A percentile compares a stretch with the other conserved stretches of the same genome.
phyloP scores from a whole-genome alignment of 2,329 filamentous ascomycete species.

The Curvularia sp. region DNA sequence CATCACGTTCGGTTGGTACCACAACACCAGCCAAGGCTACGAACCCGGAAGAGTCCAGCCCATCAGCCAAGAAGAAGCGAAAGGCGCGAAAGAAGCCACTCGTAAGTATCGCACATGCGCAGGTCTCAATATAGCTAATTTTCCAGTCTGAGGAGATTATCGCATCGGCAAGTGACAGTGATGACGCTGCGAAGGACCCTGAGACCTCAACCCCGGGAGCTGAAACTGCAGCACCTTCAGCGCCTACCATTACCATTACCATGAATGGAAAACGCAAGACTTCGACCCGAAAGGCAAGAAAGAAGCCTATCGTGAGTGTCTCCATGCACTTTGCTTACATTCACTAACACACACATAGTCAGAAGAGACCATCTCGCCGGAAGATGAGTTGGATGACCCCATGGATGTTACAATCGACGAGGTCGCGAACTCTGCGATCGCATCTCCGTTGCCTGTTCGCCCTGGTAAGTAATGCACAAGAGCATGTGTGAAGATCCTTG shows the following conservation, averaged over 20 bases:
- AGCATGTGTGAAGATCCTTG: constrained; percentile 11
- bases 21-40: constrained; percentile 24
- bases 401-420: constrained; percentile 27
- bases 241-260: constrained; percentile 18
- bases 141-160: constrained; percentile 41
- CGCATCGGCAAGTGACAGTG: constrained; percentile 37
- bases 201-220: constrained; percentile 17
- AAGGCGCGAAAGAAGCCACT: constrained; percentile 40
- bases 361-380: constrained; percentile 39
- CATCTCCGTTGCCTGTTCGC: constrained; percentile 33
- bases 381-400: constrained; percentile 39
- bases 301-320: constrained; percentile 40
- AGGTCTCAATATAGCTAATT: constrained; percentile 18
- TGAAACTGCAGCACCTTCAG: constrained; percentile 21
- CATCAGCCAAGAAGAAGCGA: constrained; percentile 39
- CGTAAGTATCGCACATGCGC: constrained; percentile 20
- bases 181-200: constrained; percentile 28
- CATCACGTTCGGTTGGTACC: constrained; percentile 22
- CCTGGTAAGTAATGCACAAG: constrained; percentile 33
- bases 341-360: constrained; percentile 28
- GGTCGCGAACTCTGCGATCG: constrained; percentile 20
- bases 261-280: constrained; percentile 38
- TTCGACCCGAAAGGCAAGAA: constrained; percentile 34
- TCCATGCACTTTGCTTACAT: neutral
- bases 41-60: constrained; percentile 31